A percentile compares a stretch with the other conserved stretches of the same genome.
These are phyloP conservation scores for Solanum tarapatanum DNA, from an alignment of 257 asterid species.

Conservation along the genomic window DNA sequence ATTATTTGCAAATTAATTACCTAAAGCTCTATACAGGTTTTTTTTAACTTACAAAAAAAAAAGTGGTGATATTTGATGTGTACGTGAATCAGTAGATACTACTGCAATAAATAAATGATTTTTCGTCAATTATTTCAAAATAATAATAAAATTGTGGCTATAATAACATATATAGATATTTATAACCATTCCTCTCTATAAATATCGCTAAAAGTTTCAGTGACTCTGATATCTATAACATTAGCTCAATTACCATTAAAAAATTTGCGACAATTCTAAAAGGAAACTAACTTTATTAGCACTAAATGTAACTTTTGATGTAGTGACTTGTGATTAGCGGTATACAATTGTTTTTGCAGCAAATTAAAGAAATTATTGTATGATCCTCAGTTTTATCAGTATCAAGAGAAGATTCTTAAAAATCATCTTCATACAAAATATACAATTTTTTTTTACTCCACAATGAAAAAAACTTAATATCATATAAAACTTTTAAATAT, in stretches of 20 bases:
- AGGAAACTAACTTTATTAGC: no score
- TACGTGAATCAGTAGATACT: background rate
- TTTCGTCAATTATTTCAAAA: no score
- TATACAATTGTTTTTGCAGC: background rate
- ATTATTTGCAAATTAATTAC: background rate
- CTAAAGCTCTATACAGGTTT: background rate
- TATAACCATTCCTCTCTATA: no score
- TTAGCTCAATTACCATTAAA: no score
- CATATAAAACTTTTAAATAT: background rate
- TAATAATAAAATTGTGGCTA: no score
- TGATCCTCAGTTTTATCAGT: background rate
- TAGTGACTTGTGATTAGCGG: background rate
- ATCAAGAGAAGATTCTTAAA: constrained; percentile 1
- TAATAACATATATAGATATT: no score
- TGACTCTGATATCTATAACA: no score
- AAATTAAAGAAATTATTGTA: background rate
- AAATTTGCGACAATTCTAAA: no score
- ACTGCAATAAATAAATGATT: no score
- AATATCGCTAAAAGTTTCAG: no score
- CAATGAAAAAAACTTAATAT: no score
- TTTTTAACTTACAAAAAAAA: no score
- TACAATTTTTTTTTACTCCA: background rate
- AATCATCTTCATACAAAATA: background rate
- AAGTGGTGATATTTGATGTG: background rate
- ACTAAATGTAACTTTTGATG: background rate